Percentiles rank a stretch among this genome's conserved stretches.
Evolutionary conservation across 345 rosid genomes (phyloP).

Genomic region (Hibiscus tridactylites): DNA sequence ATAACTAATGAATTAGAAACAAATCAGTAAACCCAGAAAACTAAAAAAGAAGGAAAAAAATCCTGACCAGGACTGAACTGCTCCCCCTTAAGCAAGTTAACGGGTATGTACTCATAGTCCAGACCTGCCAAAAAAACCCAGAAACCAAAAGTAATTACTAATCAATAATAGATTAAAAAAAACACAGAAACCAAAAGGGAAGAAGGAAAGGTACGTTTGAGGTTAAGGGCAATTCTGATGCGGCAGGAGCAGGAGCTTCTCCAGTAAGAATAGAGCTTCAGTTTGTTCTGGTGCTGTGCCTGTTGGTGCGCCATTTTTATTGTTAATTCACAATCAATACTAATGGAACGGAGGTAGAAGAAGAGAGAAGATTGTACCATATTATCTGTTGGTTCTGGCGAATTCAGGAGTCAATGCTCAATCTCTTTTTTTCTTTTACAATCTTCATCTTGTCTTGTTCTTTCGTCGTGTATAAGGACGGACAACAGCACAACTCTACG

Average conservation of each 20-base stretch:
- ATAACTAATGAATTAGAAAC: neutral
- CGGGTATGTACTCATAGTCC: slow-evolving; percentile 53
- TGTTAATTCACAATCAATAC: neutral
- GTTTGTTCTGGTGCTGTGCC: neutral
- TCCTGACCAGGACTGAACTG: slow-evolving; percentile 50
- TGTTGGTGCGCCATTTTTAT: neutral
- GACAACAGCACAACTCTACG: no score
- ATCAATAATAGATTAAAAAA: neutral
- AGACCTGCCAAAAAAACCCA: slow-evolving; percentile 34
- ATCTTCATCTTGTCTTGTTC: no score
- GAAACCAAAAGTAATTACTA: neutral
- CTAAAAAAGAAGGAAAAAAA: neutral
- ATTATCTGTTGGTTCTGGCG: neutral
- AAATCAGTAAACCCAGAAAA: neutral
- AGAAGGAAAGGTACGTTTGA: slow-evolving; percentile 41
- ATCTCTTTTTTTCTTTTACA: neutral
- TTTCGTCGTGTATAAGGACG: no score
- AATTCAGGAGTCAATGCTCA: neutral
- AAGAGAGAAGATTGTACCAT: neutral
- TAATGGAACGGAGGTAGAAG: neutral
- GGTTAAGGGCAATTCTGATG: slow-evolving; percentile 65
- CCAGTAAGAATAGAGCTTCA: slow-evolving; percentile 61
- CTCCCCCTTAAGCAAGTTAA: slow-evolving; percentile 50
- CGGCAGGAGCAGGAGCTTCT: slow-evolving; percentile 71
- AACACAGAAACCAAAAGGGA: neutral